phyloP scores from a whole-genome alignment of 768 basidiomycete species.

The Dioszegia hungarica region DNA sequence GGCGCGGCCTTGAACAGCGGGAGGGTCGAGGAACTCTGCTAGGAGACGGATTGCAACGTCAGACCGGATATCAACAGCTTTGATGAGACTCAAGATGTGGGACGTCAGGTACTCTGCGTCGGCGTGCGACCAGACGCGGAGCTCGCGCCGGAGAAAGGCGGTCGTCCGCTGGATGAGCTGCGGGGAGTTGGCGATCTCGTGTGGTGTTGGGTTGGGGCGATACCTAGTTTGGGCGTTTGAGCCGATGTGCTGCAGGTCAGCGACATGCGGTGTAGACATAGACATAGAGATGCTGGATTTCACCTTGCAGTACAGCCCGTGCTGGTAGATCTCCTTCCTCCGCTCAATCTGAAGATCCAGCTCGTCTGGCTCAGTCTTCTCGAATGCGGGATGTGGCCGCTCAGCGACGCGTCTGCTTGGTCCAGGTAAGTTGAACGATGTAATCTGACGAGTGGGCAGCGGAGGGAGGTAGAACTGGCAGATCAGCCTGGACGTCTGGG shows the following conservation, averaged over 20 bases:
- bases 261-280: background rate
- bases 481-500: background rate
- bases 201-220: conserved; percentile 80
- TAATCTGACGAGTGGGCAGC: conserved; percentile 40
- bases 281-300: conserved; percentile 24
- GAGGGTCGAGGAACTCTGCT: conserved; percentile 77
- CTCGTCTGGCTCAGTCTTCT: conserved; percentile 59
- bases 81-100: conserved; percentile 84
- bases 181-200: conserved; percentile 72
- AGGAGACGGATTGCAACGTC: conserved; percentile 67
- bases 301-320: conserved; percentile 80
- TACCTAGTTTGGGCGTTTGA: conserved; percentile 81
- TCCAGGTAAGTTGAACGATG: conserved; percentile 20
- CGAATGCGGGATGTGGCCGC: conserved; percentile 30
- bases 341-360: conserved; percentile 69
- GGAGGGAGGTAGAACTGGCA: conserved; percentile 68
- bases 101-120: conserved; percentile 93
- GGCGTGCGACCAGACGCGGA: conserved; percentile 80
- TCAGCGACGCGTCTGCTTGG: conserved; percentile 13
- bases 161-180: conserved; percentile 65
- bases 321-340: conserved; percentile 73
- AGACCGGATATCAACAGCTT: conserved; percentile 84
- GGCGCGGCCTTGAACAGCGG: conserved; percentile 15
- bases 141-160: conserved; percentile 73
- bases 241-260: conserved; percentile 68